Evolutionary conservation across 495 filamentous ascomycete species (phyloP).

Genomic region (Umbilicaria muhlenbergii): DNA sequence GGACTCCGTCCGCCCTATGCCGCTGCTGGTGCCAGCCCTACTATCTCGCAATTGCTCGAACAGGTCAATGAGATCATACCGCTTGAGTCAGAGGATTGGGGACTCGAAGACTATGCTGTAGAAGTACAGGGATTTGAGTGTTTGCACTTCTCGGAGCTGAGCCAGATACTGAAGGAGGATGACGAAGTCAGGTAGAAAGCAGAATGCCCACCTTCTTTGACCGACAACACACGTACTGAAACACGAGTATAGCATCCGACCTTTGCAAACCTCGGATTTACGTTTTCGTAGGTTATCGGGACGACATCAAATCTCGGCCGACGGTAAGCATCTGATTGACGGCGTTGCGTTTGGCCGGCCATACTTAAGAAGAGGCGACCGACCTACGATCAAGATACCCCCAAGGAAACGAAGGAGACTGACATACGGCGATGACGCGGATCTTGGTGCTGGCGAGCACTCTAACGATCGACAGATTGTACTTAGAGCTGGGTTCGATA

Average conservation of each 20-base stretch:
- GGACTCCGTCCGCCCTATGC: slow-evolving; percentile 24
- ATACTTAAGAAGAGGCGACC: slow-evolving; percentile 38
- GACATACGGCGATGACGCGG: slow-evolving; percentile 20
- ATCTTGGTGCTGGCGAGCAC: slow-evolving; percentile 15
- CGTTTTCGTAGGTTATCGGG: slow-evolving; percentile 61
- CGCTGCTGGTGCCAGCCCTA: slow-evolving; percentile 39
- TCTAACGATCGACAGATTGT: slow-evolving; percentile 8
- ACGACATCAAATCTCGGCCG: slow-evolving; percentile 63
- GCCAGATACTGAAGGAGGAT: slow-evolving; percentile 57
- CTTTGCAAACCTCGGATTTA: slow-evolving; percentile 60
- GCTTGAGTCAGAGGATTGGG: slow-evolving; percentile 71
- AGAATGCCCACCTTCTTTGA: neutral
- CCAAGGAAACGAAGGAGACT: slow-evolving; percentile 56
- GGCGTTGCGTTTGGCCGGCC: slow-evolving; percentile 78
- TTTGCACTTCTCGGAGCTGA: slow-evolving; percentile 68
- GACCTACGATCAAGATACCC: slow-evolving; percentile 61
- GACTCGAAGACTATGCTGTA: slow-evolving; percentile 84
- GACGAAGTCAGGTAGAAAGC: slow-evolving; percentile 65
- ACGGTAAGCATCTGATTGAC: slow-evolving; percentile 76
- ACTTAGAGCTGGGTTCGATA: slow-evolving; percentile 8
- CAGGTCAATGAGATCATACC: slow-evolving; percentile 72
- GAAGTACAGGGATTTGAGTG: slow-evolving; percentile 76
- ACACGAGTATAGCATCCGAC: slow-evolving; percentile 48
- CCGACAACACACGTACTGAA: slow-evolving; percentile 1
- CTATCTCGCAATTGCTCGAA: slow-evolving; percentile 68